These are phyloP conservation scores for Starmerella sp. DNA, from an alignment of 805 yeast species.

Conservation along the genomic window DNA sequence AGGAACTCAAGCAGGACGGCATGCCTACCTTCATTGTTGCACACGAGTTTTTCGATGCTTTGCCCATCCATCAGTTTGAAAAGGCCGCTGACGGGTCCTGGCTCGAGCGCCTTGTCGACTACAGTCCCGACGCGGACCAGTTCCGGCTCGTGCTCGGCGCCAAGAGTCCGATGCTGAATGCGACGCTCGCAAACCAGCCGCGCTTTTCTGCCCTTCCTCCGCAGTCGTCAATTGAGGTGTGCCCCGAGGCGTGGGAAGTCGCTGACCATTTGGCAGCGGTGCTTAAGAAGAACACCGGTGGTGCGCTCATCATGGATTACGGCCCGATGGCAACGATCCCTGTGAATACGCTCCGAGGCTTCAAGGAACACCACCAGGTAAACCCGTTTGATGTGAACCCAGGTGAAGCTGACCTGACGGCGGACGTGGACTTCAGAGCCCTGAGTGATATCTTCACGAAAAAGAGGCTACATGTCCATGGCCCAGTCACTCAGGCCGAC, in stretches of 20 bases:
- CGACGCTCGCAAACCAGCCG: slow-evolving; percentile 18
- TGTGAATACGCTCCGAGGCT: slow-evolving; percentile 62
- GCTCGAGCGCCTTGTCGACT: slow-evolving; percentile 68
- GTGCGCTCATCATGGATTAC: slow-evolving; percentile 65
- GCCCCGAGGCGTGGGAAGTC: slow-evolving; percentile 59
- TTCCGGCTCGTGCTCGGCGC: slow-evolving; percentile 15
- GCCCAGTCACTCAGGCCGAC: slow-evolving; percentile 66
- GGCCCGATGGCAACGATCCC: slow-evolving; percentile 58
- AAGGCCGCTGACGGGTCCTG: slow-evolving; percentile 44
- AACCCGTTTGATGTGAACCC: slow-evolving; percentile 60
- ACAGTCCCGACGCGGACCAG: slow-evolving; percentile 17
- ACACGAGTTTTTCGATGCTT: slow-evolving; percentile 80
- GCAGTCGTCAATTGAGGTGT: slow-evolving; percentile 55
- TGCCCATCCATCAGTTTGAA: slow-evolving; percentile 62
- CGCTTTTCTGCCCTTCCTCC: slow-evolving; percentile 45
- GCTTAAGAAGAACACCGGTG: slow-evolving; percentile 38
- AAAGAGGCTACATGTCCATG: slow-evolving; percentile 32
- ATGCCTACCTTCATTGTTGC: slow-evolving; percentile 57
- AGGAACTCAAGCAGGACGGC: slow-evolving; percentile 28
- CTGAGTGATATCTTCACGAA: slow-evolving; percentile 33
- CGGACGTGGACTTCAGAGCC: slow-evolving; percentile 71
- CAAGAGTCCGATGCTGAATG: slow-evolving; percentile 5
- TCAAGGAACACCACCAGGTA: slow-evolving; percentile 58
- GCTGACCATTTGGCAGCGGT: slow-evolving; percentile 43
- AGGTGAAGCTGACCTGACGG: slow-evolving; percentile 70